phyloP scores from a whole-genome alignment of 1,284 basidiomycete species.

The Pseudozyma tsukubaensis region DNA sequence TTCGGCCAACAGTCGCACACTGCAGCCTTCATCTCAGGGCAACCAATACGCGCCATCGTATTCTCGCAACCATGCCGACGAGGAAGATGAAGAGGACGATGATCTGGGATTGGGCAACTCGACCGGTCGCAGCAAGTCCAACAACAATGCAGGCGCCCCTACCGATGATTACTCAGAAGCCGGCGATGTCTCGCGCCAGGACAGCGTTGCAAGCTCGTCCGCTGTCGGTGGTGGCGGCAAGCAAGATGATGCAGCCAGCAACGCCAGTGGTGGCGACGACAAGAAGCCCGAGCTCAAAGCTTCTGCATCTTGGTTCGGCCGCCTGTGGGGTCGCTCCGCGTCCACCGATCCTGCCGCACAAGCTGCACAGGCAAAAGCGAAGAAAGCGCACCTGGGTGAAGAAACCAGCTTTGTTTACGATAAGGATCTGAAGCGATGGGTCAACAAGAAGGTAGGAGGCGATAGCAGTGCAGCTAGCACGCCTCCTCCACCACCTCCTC shows the following conservation, averaged over 20 bases:
- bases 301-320: slow-evolving; percentile 77
- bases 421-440: slow-evolving; percentile 92
- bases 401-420: slow-evolving; percentile 93
- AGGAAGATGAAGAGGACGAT: slow-evolving; percentile 72
- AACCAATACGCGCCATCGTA: slow-evolving; percentile 38
- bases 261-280: slow-evolving; percentile 18
- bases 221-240: slow-evolving; percentile 10
- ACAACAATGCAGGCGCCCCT: slow-evolving; percentile 11
- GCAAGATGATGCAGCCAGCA: slow-evolving; percentile 20
- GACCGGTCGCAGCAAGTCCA: slow-evolving; percentile 35
- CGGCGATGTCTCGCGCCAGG: slow-evolving; percentile 22
- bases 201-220: slow-evolving; percentile 28
- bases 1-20: slow-evolving; percentile 57
- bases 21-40: slow-evolving; percentile 35
- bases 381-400: slow-evolving; percentile 86
- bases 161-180: slow-evolving; percentile 8
- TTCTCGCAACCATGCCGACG: slow-evolving; percentile 9
- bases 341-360: slow-evolving; percentile 68
- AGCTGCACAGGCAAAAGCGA: slow-evolving; percentile 58
- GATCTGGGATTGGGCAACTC: slow-evolving; percentile 91
- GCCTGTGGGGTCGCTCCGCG: slow-evolving; percentile 70
- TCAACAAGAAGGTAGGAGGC: slow-evolving; percentile 82
- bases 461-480: slow-evolving; percentile 50
- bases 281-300: slow-evolving; percentile 58
- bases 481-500: slow-evolving; percentile 62